Percentiles rank a stretch among this genome's conserved stretches.
These are phyloP conservation scores for Pyrenula massariospora DNA, from an alignment of 495 filamentous ascomycete genomes.

Conservation along the genomic window DNA sequence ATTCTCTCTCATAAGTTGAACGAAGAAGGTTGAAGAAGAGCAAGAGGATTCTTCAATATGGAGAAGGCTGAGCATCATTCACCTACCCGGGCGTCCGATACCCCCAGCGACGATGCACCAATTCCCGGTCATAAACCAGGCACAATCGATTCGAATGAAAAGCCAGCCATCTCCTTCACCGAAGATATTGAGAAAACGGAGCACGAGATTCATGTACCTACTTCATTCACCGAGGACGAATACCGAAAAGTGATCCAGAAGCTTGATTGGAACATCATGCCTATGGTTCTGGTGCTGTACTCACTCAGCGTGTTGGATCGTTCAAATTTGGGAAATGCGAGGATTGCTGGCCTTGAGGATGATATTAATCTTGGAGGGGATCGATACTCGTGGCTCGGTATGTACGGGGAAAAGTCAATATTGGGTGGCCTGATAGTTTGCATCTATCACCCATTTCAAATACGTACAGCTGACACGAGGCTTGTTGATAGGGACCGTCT, in stretches of 20 bases:
- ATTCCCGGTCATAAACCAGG: not conserved
- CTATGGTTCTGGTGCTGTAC: slow-evolving; percentile 22
- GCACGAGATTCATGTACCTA: not conserved
- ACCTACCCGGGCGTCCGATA: not conserved
- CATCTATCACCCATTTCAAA: no score
- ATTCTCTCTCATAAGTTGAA: no score
- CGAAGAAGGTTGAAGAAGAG: no score
- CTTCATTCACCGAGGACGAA: slow-evolving; percentile 8
- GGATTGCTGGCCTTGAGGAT: slow-evolving; percentile 6
- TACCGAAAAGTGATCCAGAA: slow-evolving; percentile 20
- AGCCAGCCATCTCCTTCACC: not conserved
- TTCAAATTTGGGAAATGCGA: slow-evolving; percentile 14
- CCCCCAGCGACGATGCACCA: not conserved
- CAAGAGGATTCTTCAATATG: no score
- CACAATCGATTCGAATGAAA: not conserved
- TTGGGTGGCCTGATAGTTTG: no score
- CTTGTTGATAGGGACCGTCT: slow-evolving; percentile 13
- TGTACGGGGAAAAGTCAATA: no score
- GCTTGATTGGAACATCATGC: slow-evolving; percentile 23
- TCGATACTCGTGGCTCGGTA: slow-evolving; percentile 16
- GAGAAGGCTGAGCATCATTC: not conserved
- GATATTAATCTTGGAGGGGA: slow-evolving; percentile 8
- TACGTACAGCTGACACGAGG: no score
- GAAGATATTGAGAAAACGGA: not conserved
- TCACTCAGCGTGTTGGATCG: slow-evolving; percentile 15